Percentiles rank a stretch among this genome's conserved stretches.
Conservation (phyloP, 2,329 filamentous ascomycete species). For the Raffaelea deltoideospora region DNA sequence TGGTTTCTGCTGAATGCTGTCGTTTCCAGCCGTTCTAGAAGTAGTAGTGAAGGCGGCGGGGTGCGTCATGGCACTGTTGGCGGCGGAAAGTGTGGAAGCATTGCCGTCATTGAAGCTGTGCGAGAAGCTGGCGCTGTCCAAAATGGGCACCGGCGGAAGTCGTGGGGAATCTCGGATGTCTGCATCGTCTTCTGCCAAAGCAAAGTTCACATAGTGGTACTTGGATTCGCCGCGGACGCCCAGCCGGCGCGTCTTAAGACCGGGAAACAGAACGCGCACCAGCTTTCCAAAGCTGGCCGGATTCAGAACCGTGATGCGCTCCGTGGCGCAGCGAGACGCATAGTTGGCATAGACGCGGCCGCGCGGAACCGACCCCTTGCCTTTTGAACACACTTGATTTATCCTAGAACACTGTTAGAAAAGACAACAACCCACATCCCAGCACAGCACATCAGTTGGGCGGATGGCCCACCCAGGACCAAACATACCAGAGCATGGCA, state of each 20-base stretch:
- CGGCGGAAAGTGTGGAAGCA: not conserved
- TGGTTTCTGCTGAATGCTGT: not conserved
- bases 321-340: conserved; percentile 79
- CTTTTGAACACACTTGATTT: conserved; percentile 54
- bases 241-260: conserved; percentile 79
- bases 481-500: conserved; percentile 68
- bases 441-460: not conserved
- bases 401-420: conserved; percentile 37
- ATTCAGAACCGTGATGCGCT: conserved; percentile 88
- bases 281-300: conserved; percentile 96
- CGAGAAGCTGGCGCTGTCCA: conserved; percentile 30
- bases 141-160: conserved; percentile 31
- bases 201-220: conserved; percentile 78
- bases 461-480: not conserved
- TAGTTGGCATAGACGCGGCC: conserved; percentile 94
- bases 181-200: conserved; percentile 39
- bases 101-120: conserved; percentile 22
- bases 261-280: conserved; percentile 89
- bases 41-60: conserved; percentile 3
- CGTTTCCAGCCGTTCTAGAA: not conserved
- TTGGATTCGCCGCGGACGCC: conserved; percentile 95
- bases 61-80: not conserved
- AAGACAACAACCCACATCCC: not conserved
- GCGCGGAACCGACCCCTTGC: conserved; percentile 75
- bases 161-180: conserved; percentile 29